phyloP scores from a whole-genome alignment of 441 rosid genomes.

The Monsonia emarginata region DNA sequence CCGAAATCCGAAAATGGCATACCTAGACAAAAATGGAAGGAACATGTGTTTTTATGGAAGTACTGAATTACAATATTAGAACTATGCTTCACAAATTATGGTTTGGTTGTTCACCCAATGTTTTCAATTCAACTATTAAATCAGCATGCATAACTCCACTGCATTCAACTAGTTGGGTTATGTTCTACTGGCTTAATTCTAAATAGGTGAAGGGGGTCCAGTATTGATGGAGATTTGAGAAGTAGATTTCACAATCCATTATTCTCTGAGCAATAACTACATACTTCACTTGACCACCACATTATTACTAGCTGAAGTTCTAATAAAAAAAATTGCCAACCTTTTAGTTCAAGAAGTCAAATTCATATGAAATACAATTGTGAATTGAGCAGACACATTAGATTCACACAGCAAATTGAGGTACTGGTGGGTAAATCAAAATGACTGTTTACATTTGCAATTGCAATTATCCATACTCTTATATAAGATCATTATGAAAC shows the following conservation, averaged over 20 bases:
- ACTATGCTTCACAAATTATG: neutral
- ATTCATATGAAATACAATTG: neutral
- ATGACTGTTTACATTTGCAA: neutral
- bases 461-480: neutral
- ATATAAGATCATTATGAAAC: neutral
- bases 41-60: neutral
- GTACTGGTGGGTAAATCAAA: constrained; percentile 1
- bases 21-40: neutral
- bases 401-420: neutral
- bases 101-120: neutral
- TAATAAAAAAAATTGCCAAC: neutral
- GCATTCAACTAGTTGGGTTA: neutral
- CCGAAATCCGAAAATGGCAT: neutral
- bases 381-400: neutral
- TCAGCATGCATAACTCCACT: neutral
- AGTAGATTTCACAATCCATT: neutral
- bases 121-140: neutral
- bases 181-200: neutral
- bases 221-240: neutral
- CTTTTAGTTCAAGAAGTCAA: neutral
- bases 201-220: neutral
- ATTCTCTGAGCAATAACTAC: neutral
- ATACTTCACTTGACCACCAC: neutral
- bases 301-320: neutral
- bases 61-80: neutral